Evolutionary conservation across 1,284 basidiomycete species (phyloP).

Genomic region (Cryptococcus sp.): DNA sequence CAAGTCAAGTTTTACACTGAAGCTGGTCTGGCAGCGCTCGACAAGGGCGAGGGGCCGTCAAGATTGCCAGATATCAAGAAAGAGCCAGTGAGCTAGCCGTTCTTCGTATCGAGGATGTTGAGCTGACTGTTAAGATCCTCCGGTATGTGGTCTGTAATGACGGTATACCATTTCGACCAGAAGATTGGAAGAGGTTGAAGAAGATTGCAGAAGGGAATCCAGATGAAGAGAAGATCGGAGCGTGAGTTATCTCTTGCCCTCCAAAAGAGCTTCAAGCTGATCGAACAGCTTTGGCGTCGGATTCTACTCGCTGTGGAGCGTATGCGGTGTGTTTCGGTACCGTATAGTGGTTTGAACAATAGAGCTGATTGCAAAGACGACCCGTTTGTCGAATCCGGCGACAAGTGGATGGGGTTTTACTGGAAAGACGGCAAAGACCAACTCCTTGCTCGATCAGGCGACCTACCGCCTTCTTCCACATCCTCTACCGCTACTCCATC

Average conservation of each 20-base stretch:
- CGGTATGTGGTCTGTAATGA: conserved; percentile 72
- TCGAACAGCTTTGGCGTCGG: conserved; percentile 47
- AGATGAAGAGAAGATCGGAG: conserved; percentile 52
- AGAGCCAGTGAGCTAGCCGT: conserved; percentile 43
- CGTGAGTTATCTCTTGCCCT: conserved; percentile 15
- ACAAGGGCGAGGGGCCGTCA: conserved; percentile 23
- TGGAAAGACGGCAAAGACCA: conserved; percentile 89
- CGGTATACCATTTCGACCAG: conserved; percentile 64
- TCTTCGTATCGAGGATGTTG: background rate
- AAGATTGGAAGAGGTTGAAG: conserved; percentile 83
- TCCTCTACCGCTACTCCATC: conserved; percentile 23
- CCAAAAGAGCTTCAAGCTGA: background rate
- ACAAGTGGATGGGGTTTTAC: conserved; percentile 92
- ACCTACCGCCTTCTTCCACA: conserved; percentile 51
- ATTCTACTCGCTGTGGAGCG: conserved; percentile 52
- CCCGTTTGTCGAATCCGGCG: conserved; percentile 85
- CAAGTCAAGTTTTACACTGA: conserved; percentile 77
- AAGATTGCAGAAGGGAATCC: conserved; percentile 57
- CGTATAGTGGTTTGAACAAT: background rate
- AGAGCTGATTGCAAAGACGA: conserved; percentile 55
- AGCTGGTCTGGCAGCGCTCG: conserved; percentile 51
- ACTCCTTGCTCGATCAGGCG: conserved; percentile 72
- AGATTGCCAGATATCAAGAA: conserved; percentile 58
- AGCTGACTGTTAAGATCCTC: conserved; percentile 31
- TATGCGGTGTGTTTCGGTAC: conserved; percentile 33